Percentiles rank a stretch among this genome's conserved stretches.
Conservation (phyloP, 805 yeast genomes). For the Pichia exigua region DNA sequence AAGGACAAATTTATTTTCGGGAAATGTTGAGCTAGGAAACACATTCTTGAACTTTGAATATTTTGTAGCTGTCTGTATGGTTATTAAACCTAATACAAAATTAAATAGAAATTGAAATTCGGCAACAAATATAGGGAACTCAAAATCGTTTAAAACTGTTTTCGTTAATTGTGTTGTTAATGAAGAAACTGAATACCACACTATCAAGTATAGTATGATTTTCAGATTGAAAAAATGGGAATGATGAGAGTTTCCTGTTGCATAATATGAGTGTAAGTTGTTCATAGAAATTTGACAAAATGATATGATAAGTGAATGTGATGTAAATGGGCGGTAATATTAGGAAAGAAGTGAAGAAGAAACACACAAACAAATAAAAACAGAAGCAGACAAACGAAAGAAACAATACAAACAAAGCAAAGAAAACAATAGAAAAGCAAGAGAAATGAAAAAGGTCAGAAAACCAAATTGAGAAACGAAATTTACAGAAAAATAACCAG, state of each 20-base stretch:
- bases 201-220: constrained; percentile 14
- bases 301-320: neutral
- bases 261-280: constrained; percentile 26
- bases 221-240: constrained; percentile 8
- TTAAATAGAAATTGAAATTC: constrained; percentile 56
- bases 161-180: constrained; percentile 60
- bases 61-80: constrained; percentile 9
- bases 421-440: neutral
- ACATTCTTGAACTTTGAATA: constrained; percentile 10
- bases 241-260: constrained; percentile 35
- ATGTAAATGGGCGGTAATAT: neutral
- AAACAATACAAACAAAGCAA: too few species aligned
- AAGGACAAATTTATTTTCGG: constrained; percentile 32
- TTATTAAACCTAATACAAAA: constrained; percentile 23
- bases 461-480: neutral
- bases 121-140: constrained; percentile 56
- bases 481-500: neutral
- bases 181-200: constrained; percentile 59
- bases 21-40: constrained; percentile 49
- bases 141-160: constrained; percentile 43
- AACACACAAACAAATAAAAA: neutral
- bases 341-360: neutral
- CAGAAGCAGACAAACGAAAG: neutral
- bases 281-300: neutral
- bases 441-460: neutral